Evolutionary conservation across 192 early-diverging fungal genomes (phyloP), one percentile per base, ranked within the genome.

Genomic region (Entomortierella beljakovae): DNA sequence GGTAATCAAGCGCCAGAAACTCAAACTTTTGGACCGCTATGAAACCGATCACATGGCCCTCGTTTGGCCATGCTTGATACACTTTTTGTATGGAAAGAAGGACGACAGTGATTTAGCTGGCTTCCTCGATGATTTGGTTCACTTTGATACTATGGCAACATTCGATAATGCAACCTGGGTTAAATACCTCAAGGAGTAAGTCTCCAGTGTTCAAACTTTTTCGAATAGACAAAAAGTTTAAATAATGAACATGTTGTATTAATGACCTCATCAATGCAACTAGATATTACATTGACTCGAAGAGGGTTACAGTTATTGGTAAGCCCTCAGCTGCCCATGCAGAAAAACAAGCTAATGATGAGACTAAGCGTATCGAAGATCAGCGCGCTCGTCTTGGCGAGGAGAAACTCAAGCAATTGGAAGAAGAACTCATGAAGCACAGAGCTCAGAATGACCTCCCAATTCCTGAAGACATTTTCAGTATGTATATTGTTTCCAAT

Each of bases 241-340:
- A 34, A 32, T 51, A 48, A 53, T 53, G 3, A 5, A 46, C 42
- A 43, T 43, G 42, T 43, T 43, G 10, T 43, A 43, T 11, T 43
- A 43, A 11, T 8, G 8, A 43, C 18, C 42, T 43, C 10, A n/a
- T 13, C 37, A 40, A 40, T 9, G 13, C 37, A 40, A n/a, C n/a
- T 74, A 86, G 83, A 37, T 86, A 85, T 61, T 83, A 81, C 55
- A 57, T 88, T 40, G 63, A 85, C 62, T 64, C 75, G n/a, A 79
- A 70, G 67, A 64, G 75, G 37, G 83, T 86, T 6, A 83, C 74
- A 13, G 67, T 90, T 28, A 51, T 88, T 35, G 88, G 80, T 25
- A 84, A 84, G 56, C 88, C 88, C 6, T 90, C 88, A 2, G 86
- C 87, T 15, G 64, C 68, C 16, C 84, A 87, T 55, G 87, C 88